These are phyloP conservation scores for Didymella sp. DNA, from an alignment of 2,329 filamentous ascomycete species.

Conservation along the genomic window DNA sequence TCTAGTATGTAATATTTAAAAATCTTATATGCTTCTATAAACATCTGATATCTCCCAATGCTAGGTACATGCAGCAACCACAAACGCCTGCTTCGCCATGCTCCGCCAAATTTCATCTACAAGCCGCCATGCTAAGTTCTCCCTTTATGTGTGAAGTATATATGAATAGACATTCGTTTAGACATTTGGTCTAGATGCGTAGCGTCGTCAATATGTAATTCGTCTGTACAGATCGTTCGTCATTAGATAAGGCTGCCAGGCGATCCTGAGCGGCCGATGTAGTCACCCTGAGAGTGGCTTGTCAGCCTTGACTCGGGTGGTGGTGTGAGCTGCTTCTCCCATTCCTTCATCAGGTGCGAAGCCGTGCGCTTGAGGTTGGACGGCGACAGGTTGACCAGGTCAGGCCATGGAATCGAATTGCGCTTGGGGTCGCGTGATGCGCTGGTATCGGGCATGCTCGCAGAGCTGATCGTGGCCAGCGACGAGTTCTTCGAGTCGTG, in stretches of 20 bases:
- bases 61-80: constrained; percentile 20
- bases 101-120: constrained; percentile 12
- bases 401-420: constrained; percentile 66
- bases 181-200: constrained; percentile 38
- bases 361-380: constrained; percentile 82
- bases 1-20: constrained; percentile 1
- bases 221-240: constrained; percentile 29
- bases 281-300: constrained; percentile 45
- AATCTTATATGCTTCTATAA: constrained; percentile 16
- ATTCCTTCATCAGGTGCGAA: constrained; percentile 86
- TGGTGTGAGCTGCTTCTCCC: constrained; percentile 78
- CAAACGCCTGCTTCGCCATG: constrained; percentile 18
- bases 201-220: constrained; percentile 37
- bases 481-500: constrained; percentile 50
- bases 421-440: constrained; percentile 40
- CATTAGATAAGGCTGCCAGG: constrained; percentile 32
- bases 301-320: constrained; percentile 44
- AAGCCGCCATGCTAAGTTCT: constrained; percentile 31
- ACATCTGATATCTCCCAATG: constrained; percentile 15
- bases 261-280: constrained; percentile 43
- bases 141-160: constrained; percentile 27
- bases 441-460: constrained; percentile 32
- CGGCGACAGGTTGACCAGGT: constrained; percentile 74
- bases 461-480: constrained; percentile 43
- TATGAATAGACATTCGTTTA: constrained; percentile 31